Evolutionary conservation across 2,329 filamentous ascomycete genomes (phyloP), one percentile per base, ranked within the genome.

Genomic region (Cladosporium sp.): DNA sequence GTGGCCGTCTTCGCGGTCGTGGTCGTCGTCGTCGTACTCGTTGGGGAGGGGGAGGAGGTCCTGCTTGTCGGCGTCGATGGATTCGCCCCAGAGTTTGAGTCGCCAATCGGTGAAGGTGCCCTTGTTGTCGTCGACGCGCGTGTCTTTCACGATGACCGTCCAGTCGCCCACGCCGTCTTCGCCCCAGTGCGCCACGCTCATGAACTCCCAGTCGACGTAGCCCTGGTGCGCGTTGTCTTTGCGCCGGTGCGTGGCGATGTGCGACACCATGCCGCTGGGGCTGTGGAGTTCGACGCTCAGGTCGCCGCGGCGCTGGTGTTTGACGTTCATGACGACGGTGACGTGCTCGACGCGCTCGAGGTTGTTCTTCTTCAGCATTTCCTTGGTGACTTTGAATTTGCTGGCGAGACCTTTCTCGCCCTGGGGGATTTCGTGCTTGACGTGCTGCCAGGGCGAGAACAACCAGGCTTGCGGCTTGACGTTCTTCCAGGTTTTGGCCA

Each of bases 141-240:
- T 86, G 66, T 99, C 93, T 62, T 90, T 93, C 62, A 97, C 83
- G 44, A 96, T 75, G 34, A 99, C 79, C 0, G 87, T 95, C 93
- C 93, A 99, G 18, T 82, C 91, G 47, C 93, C 93, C 51, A 91
- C 70, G 53, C 90, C 91, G 38, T 80, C 79, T 70, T 99, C 93
- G 43, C 93, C 93, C 89, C 91, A 99, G 68, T 99, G 93, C 56
- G 85, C 91, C 32, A 99, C 93, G 55, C 86, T 95, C 93, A 99
- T 99, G 63, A 99, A 99, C 0, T 92, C 97, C 93, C 93, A 99
- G 71, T 97, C 89, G 32, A 84, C 74, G 67, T 97, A 99, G 7
- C 93, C 93, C 18, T 72, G 70, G 0, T 72, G 66, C 30, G 78
- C 79, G 1, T 78, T 74, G 67, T 99, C 93, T 18, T 81, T 69